Evolutionary conservation across 495 filamentous ascomycete genomes (phyloP).

Genomic region (Cryomyces antarcticus): DNA sequence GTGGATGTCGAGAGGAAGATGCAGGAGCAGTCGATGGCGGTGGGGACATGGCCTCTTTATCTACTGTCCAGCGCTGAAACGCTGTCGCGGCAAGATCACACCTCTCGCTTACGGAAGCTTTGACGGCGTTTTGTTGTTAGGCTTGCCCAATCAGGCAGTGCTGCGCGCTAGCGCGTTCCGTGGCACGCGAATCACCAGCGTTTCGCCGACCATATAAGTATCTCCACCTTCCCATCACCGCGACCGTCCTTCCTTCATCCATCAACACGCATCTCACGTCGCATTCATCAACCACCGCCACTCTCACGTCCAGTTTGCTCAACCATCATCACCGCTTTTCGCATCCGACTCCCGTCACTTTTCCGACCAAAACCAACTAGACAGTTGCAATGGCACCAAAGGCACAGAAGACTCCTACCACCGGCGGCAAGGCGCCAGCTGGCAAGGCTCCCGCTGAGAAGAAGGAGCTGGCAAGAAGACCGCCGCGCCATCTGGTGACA

Average conservation of each 20-base stretch:
- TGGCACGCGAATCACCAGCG: not conserved
- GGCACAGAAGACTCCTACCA: conserved; percentile 94
- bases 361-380: not conserved
- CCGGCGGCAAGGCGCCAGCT: conserved; percentile 88
- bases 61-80: not conserved
- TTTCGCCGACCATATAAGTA: not conserved
- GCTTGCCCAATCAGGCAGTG: conserved; percentile 6
- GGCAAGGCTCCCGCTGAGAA: conserved; percentile 83
- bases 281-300: conserved; percentile 2
- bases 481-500: conserved; percentile 71
- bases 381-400: conserved; percentile 73
- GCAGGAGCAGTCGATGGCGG: conserved; percentile 9
- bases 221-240: not conserved
- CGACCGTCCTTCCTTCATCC: conserved; percentile 1
- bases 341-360: not conserved
- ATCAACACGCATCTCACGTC: not conserved
- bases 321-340: not conserved
- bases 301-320: not conserved
- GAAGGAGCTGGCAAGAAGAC: conserved; percentile 99
- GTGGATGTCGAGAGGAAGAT: not conserved
- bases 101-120: not conserved
- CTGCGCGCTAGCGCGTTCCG: conserved; percentile 1
- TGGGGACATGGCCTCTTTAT: conserved; percentile 11
- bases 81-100: not conserved
- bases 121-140: not conserved